phyloP scores from a whole-genome alignment of 2,329 filamentous ascomycete species.

The Talaromyces piceae region DNA sequence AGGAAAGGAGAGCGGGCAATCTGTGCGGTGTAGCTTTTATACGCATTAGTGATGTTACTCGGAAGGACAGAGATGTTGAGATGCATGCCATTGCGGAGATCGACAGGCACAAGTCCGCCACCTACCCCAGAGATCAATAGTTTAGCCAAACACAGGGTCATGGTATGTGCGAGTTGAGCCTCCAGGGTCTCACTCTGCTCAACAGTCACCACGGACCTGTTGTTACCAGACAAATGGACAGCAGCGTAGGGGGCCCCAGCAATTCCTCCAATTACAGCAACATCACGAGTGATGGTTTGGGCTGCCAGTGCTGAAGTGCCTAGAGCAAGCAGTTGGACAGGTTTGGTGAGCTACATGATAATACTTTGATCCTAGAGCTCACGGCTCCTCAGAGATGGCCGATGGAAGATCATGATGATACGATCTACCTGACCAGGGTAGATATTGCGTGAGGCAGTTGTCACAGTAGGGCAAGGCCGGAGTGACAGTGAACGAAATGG shows the following conservation, averaged over 20 bases:
- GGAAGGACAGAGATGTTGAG: constrained; percentile 11
- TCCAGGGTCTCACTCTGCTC: constrained; percentile 20
- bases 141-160: constrained; percentile 14
- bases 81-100: constrained; percentile 18
- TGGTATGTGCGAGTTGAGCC: constrained; percentile 22
- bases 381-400: constrained; percentile 14
- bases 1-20: constrained; percentile 20
- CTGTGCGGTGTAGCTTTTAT: constrained; percentile 12
- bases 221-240: constrained; percentile 19
- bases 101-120: constrained; percentile 5
- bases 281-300: constrained; percentile 16
- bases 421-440: constrained; percentile 17
- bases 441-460: constrained; percentile 11
- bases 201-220: constrained; percentile 20
- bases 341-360: neutral
- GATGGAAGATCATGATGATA: constrained; percentile 16
- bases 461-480: constrained; percentile 2
- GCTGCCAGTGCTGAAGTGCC: neutral
- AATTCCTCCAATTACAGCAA: constrained; percentile 25
- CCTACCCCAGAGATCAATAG: constrained; percentile 15
- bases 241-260: constrained; percentile 24
- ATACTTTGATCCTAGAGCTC: neutral
- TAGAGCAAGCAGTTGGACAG: neutral
- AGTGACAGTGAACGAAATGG: constrained; percentile 3
- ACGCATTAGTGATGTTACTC: constrained; percentile 6